phyloP scores from a whole-genome alignment of 2,329 filamentous ascomycete genomes.

The Cercospora sesami region DNA sequence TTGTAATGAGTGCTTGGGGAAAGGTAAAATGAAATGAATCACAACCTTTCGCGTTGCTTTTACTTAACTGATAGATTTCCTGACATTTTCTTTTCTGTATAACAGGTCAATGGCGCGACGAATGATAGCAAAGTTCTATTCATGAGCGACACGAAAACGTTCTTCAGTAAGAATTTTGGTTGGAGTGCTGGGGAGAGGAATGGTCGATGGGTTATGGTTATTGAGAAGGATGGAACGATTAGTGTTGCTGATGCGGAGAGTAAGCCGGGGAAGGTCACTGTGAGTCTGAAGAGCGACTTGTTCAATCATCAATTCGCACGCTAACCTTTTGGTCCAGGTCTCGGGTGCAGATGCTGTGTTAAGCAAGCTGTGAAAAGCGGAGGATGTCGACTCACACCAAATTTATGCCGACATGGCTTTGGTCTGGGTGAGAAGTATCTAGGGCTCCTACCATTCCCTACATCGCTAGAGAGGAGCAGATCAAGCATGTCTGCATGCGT shows the following conservation, averaged over 20 bases:
- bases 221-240: constrained; percentile 78
- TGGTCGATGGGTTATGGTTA: constrained; percentile 73
- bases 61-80: not conserved
- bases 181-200: constrained; percentile 73
- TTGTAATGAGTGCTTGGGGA: constrained; percentile 70
- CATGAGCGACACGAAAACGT: constrained; percentile 69
- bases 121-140: constrained; percentile 74
- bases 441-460: too few relatives aligned
- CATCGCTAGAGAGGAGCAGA: not conserved
- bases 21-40: not conserved
- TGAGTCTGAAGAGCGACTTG: constrained; percentile 35
- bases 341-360: constrained; percentile 33
- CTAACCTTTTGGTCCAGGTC: constrained; percentile 21
- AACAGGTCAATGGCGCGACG: constrained; percentile 79
- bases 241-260: constrained; percentile 74
- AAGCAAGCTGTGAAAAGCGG: constrained; percentile 28
- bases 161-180: constrained; percentile 75
- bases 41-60: not conserved
- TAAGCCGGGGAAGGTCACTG: constrained; percentile 51
- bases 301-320: not conserved
- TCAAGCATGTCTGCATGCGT: not conserved
- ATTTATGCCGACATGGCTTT: too few relatives aligned
- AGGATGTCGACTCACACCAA: not conserved
- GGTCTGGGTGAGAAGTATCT: too few relatives aligned
- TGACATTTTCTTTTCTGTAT: too few relatives aligned